These are phyloP conservation scores for Fusarium floridanum DNA, from an alignment of 2,329 filamentous ascomycete genomes.

Conservation along the genomic window DNA sequence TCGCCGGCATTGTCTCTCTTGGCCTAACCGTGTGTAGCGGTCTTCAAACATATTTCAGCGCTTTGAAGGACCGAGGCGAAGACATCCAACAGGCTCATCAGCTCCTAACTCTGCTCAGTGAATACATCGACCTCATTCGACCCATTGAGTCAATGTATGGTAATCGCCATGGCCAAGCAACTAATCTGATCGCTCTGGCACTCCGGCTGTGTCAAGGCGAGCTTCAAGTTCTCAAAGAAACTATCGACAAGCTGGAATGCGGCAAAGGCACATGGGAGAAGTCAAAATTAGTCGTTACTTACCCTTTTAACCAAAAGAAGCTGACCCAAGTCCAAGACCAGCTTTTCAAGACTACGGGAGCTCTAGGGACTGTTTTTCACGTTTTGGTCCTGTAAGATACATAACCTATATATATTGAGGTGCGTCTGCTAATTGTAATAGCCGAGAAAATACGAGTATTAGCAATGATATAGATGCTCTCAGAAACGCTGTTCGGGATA, in stretches of 20 bases:
- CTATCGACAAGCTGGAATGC: rapidly evolving
- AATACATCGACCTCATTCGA: not conserved
- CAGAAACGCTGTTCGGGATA: not conserved
- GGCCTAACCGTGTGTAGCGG: not conserved
- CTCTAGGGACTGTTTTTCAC: not conserved
- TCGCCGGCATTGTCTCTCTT: slow-evolving; percentile 10
- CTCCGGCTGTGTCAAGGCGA: not conserved
- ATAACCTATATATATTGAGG: too few relatives aligned
- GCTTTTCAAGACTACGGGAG: not conserved
- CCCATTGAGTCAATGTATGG: not conserved
- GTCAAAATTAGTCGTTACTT: not conserved
- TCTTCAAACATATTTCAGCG: not conserved
- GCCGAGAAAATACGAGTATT: not conserved
- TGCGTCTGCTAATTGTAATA: not conserved
- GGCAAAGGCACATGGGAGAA: not conserved
- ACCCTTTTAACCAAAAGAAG: not conserved
- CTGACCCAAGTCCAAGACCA: not conserved
- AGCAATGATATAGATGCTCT: not conserved
- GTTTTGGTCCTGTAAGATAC: not conserved
- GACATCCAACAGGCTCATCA: not conserved
- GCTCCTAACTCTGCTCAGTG: not conserved
- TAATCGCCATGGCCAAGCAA: not conserved
- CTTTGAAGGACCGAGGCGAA: not conserved
- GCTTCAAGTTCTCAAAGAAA: not conserved
- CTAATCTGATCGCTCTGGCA: not conserved